Evolutionary conservation across 176 grass and related monocot genomes (phyloP).

Genomic region (Eragrostis curvula): DNA sequence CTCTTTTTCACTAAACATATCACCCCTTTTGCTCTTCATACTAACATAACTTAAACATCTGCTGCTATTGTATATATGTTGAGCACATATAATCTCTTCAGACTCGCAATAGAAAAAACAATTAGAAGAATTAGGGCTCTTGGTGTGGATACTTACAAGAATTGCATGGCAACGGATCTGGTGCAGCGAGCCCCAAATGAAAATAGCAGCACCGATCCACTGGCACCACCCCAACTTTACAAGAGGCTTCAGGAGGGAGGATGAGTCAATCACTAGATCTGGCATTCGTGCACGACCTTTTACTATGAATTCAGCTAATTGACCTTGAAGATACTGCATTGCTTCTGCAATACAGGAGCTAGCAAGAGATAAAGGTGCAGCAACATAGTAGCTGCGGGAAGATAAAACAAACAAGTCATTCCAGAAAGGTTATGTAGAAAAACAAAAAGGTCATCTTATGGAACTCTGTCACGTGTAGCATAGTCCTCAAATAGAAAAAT

Average conservation of each 20-base stretch:
- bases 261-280: constrained; percentile 62
- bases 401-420: constrained; percentile 24
- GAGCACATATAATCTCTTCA: neutral
- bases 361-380: constrained; percentile 76
- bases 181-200: constrained; percentile 85
- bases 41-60: neutral
- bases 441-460: neutral
- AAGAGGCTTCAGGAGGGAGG: constrained; percentile 69
- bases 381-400: constrained; percentile 71
- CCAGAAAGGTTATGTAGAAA: constrained; percentile 13
- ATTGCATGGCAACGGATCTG: constrained; percentile 82
- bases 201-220: constrained; percentile 78
- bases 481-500: neutral
- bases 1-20: constrained; percentile 11
- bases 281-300: constrained; percentile 83
- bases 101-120: constrained; percentile 22
- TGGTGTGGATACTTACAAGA: constrained; percentile 60
- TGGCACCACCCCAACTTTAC: constrained; percentile 70
- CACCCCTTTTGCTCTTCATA: neutral
- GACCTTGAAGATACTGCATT: constrained; percentile 48
- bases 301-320: constrained; percentile 82
- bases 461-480: neutral
- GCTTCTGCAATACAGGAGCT: constrained; percentile 75
- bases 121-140: neutral
- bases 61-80: neutral